phyloP scores from a whole-genome alignment of 768 basidiomycete genomes.

The Clitopilus passeckerianus region DNA sequence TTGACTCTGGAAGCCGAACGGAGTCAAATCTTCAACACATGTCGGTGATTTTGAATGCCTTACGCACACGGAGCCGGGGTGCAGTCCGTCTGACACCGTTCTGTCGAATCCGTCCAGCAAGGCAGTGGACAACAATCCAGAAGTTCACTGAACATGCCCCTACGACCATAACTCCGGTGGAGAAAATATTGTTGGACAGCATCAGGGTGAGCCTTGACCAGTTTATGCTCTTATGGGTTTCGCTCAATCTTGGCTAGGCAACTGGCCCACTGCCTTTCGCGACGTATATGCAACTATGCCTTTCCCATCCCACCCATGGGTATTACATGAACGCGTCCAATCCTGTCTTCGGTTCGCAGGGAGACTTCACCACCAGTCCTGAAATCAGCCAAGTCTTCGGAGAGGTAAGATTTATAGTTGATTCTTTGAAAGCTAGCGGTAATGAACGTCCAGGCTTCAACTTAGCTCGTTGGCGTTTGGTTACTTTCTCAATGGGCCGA shows the following conservation, averaged over 20 bases:
- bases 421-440: constrained; percentile 17
- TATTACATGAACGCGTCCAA: constrained; percentile 82
- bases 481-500: constrained; percentile 69
- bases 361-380: constrained; percentile 95
- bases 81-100: neutral
- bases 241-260: constrained; percentile 40
- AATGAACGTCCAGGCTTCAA: constrained; percentile 28
- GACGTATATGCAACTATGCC: constrained; percentile 88
- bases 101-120: neutral
- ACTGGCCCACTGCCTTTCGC: constrained; percentile 88
- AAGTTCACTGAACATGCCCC: neutral
- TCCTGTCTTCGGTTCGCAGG: constrained; percentile 76
- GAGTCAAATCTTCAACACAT: neutral
- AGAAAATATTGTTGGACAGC: constrained; percentile 64
- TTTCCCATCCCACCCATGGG: constrained; percentile 85
- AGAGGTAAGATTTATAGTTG: constrained; percentile 57
- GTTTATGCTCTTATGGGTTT: neutral
- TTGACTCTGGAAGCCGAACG: neutral
- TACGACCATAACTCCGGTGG: constrained; percentile 34
- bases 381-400: constrained; percentile 97
- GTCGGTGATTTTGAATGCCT: constrained; percentile 3
- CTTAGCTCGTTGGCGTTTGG: constrained; percentile 86
- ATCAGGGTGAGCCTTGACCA: constrained; percentile 52
- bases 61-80: constrained; percentile 6
- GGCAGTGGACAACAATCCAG: neutral